Evolutionary conservation across 2,329 filamentous ascomycete genomes (phyloP).

Genomic region (Aspergillus sp.): DNA sequence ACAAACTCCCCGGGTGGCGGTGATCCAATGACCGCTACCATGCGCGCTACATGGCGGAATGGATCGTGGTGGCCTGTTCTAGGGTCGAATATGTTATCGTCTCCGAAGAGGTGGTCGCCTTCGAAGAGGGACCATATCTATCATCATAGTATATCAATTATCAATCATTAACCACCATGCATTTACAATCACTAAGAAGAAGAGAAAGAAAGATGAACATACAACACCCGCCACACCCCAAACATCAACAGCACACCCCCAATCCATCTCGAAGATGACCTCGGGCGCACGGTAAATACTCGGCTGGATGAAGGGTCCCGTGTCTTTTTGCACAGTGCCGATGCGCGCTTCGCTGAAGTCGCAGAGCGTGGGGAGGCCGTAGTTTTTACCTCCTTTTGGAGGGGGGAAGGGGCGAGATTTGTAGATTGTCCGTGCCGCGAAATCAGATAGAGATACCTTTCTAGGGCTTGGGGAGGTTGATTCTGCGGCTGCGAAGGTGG

Average conservation of each 20-base stretch:
- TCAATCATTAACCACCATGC: not conserved
- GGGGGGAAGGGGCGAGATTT: slow-evolving; percentile 24
- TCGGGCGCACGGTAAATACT: slow-evolving; percentile 38
- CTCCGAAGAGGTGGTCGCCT: slow-evolving; percentile 46
- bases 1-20: slow-evolving; percentile 21
- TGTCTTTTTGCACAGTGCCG: slow-evolving; percentile 28
- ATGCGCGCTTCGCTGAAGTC: slow-evolving; percentile 40
- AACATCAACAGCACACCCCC: slow-evolving; percentile 52
- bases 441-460: slow-evolving; percentile 25
- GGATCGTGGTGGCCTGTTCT: slow-evolving; percentile 27
- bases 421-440: slow-evolving; percentile 34
- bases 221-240: slow-evolving; percentile 41
- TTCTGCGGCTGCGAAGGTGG: slow-evolving; percentile 31
- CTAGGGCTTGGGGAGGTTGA: slow-evolving; percentile 29
- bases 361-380: slow-evolving; percentile 33
- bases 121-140: slow-evolving; percentile 55
- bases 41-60: slow-evolving; percentile 29
- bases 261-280: slow-evolving; percentile 49
- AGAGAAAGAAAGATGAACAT: slow-evolving; percentile 26
- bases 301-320: slow-evolving; percentile 48
- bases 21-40: slow-evolving; percentile 26
- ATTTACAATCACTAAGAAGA: slow-evolving; percentile 24
- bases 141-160: slow-evolving; percentile 3
- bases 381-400: slow-evolving; percentile 18
- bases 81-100: slow-evolving; percentile 24